phyloP scores from a whole-genome alignment of 2,329 filamentous ascomycete species.

The Trichoderma harzianum region DNA sequence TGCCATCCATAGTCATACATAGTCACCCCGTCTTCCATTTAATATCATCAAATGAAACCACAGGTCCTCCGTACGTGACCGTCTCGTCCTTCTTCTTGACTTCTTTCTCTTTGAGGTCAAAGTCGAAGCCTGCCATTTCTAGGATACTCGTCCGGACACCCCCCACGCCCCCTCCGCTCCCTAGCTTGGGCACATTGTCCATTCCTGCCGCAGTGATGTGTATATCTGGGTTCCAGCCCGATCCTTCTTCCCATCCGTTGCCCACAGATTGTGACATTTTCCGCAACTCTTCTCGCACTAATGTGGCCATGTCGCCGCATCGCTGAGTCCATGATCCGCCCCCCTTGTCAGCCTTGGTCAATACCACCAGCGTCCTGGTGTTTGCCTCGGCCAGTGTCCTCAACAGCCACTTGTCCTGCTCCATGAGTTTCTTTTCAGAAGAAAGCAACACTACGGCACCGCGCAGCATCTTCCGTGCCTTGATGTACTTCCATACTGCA shows the following conservation, averaged over 20 bases:
- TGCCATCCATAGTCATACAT: background rate
- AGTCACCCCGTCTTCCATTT: conserved; percentile 29
- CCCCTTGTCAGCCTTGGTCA: conserved; percentile 57
- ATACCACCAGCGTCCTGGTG: conserved; percentile 46
- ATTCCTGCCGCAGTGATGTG: conserved; percentile 40
- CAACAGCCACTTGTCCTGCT: conserved; percentile 47
- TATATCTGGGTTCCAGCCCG: conserved; percentile 30
- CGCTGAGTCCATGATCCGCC: conserved; percentile 29
- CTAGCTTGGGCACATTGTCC: conserved; percentile 29
- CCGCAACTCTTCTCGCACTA: conserved; percentile 29
- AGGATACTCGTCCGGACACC: conserved; percentile 39
- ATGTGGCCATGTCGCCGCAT: conserved; percentile 28
- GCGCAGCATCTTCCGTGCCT: conserved; percentile 43
- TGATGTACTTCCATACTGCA: conserved; percentile 51
- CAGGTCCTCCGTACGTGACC: conserved; percentile 33
- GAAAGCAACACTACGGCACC: conserved; percentile 55
- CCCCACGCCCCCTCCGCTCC: conserved; percentile 38
- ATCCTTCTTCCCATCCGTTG: conserved; percentile 29
- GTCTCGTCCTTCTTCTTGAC: conserved; percentile 37
- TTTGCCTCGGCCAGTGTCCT: conserved; percentile 44
- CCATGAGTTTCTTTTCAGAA: conserved; percentile 49
- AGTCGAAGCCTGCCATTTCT: conserved; percentile 39
- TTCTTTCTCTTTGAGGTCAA: conserved; percentile 29
- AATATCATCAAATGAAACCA: conserved; percentile 40
- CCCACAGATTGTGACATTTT: conserved; percentile 24